A percentile compares a stretch with the other conserved stretches of the same genome.
phyloP scores from a whole-genome alignment of 108 stramenopile species.

The Schizochytrium sp. region DNA sequence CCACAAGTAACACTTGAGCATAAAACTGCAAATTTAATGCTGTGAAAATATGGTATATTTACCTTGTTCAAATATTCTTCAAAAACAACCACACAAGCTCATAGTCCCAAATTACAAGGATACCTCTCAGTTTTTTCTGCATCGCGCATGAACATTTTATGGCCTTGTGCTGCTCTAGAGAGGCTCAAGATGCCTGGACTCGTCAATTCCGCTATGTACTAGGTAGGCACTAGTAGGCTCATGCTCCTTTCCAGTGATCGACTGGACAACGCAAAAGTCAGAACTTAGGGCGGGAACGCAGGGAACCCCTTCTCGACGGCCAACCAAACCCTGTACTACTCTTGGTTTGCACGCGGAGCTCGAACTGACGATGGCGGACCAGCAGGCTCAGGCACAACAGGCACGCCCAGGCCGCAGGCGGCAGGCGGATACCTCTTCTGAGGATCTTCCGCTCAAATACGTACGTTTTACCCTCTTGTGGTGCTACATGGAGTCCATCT shows the following conservation, averaged over 20 bases:
- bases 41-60: too few relatives aligned
- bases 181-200: too few relatives aligned
- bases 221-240: too few relatives aligned
- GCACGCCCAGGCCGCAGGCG: constrained; percentile 37
- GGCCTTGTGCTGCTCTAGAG: too few relatives aligned
- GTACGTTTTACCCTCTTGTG: neutral
- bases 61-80: too few relatives aligned
- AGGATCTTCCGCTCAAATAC: constrained; percentile 34
- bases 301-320: neutral
- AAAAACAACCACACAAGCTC: too few relatives aligned
- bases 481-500: neutral
- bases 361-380: neutral
- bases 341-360: neutral
- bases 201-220: too few relatives aligned
- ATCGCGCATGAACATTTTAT: too few relatives aligned
- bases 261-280: neutral
- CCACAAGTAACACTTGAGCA: neutral
- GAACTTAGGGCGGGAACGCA: neutral
- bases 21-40: neutral
- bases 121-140: too few relatives aligned
- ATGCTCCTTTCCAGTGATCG: neutral
- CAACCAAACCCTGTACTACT: neutral
- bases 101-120: too few relatives aligned
- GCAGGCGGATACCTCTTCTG: neutral
- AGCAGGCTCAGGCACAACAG: neutral